Evolutionary conservation across 192 early-diverging fungal genomes (phyloP).

Genomic region (Umbelopsis isabellina): DNA sequence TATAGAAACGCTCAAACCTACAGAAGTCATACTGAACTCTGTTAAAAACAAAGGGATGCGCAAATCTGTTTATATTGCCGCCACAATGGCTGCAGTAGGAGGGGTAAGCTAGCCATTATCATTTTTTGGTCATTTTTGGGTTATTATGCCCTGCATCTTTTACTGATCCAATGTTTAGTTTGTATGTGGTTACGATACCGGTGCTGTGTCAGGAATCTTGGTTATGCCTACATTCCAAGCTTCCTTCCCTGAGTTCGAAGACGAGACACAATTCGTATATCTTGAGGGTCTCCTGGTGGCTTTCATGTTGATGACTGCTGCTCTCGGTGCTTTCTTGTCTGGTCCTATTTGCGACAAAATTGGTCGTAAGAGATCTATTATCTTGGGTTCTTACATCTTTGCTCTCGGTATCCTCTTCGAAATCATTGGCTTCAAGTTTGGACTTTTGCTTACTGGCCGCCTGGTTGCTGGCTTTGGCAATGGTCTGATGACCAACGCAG

Average conservation of each 20-base stretch:
- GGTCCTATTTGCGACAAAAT: conserved; percentile 38
- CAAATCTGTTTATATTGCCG: conserved; percentile 36
- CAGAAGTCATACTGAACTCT: conserved; percentile 4
- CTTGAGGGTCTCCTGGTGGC: conserved; percentile 37
- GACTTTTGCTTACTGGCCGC: conserved; percentile 52
- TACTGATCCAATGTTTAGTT: neutral
- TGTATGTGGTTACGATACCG: conserved; percentile 39
- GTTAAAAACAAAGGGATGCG: conserved; percentile 4
- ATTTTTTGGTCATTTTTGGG: neutral
- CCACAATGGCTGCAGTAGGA: conserved; percentile 35
- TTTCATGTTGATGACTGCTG: conserved; percentile 38
- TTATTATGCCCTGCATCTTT: neutral
- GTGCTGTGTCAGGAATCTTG: conserved; percentile 31
- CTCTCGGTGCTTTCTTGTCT: conserved; percentile 35
- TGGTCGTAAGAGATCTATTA: conserved; percentile 64
- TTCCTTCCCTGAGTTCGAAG: conserved; percentile 18
- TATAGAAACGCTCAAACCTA: conserved; percentile 1
- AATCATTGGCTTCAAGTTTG: conserved; percentile 33
- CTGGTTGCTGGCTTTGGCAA: conserved; percentile 50
- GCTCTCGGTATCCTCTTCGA: conserved; percentile 58
- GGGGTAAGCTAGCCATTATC: conserved; percentile 17
- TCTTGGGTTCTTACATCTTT: conserved; percentile 60
- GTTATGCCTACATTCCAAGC: conserved; percentile 23
- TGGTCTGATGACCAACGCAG: conserved; percentile 39
- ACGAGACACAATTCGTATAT: conserved; percentile 18